A percentile compares a stretch with the other conserved stretches of the same genome.
These are phyloP conservation scores for Geotrichum aggregatum DNA, from an alignment of 1,139 yeast genomes.

Conservation along the genomic window DNA sequence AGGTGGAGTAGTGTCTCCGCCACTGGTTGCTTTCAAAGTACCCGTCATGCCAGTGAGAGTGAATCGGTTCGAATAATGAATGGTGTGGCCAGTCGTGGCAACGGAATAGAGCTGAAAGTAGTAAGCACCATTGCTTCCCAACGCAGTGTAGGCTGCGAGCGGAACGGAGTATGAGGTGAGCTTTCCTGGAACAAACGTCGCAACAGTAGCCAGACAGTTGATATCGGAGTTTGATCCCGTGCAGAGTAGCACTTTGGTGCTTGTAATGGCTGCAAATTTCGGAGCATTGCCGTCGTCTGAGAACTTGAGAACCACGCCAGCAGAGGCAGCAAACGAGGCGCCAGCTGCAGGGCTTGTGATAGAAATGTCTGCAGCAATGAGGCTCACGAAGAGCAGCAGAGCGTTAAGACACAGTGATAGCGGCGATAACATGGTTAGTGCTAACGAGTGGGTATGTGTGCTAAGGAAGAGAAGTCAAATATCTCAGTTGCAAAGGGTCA, in stretches of 20 bases:
- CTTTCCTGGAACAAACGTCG: constrained; percentile 32
- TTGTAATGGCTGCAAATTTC: constrained; percentile 43
- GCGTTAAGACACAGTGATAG: no score
- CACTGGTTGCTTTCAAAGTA: constrained; percentile 41
- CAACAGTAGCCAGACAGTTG: constrained; percentile 42
- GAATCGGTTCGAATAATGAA: constrained; percentile 69
- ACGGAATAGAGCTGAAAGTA: constrained; percentile 61
- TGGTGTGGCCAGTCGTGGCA: constrained; percentile 48
- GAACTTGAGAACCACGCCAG: constrained; percentile 56
- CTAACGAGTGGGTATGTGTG: no score
- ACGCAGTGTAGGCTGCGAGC: constrained; percentile 23
- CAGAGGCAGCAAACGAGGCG: constrained; percentile 49
- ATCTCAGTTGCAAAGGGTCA: no score
- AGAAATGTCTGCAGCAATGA: not conserved
- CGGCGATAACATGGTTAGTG: no score
- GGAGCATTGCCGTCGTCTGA: constrained; percentile 53
- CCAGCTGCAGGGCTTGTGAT: constrained; percentile 48
- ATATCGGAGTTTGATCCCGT: constrained; percentile 58
- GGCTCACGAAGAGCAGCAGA: not conserved
- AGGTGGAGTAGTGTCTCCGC: constrained; percentile 46
- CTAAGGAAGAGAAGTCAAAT: no score
- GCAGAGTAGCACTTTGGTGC: constrained; percentile 58
- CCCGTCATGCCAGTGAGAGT: constrained; percentile 69
- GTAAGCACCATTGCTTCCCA: constrained; percentile 60
- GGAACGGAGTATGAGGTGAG: not conserved